Percentiles rank a stretch among this genome's conserved stretches.
phyloP scores from a whole-genome alignment of 441 rosid genomes.

The Rhodomyrtus psidioides region DNA sequence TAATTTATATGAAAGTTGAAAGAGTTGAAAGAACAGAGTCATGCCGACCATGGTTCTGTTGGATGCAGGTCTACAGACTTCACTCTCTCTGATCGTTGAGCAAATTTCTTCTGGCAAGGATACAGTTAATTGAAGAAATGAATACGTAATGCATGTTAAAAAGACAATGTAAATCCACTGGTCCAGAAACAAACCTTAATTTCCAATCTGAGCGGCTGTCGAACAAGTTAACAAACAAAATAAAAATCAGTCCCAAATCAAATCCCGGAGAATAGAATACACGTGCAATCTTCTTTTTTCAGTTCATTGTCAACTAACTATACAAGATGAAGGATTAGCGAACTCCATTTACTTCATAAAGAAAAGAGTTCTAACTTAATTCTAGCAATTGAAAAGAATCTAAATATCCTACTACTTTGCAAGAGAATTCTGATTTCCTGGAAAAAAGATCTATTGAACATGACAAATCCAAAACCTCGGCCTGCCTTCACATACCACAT shows the following conservation, averaged over 20 bases:
- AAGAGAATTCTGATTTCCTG: too few species aligned
- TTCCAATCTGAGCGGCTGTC: slow-evolving; percentile 4
- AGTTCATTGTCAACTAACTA: neutral
- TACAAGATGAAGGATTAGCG: neutral
- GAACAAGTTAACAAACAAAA: neutral
- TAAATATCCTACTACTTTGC: too few species aligned
- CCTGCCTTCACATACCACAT: neutral
- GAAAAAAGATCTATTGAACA: neutral
- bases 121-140: neutral
- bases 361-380: neutral
- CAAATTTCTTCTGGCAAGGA: neutral
- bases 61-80: slow-evolving; percentile 6
- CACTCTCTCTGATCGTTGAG: neutral
- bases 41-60: neutral
- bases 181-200: neutral
- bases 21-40: neutral
- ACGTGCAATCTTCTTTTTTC: neutral
- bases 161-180: neutral
- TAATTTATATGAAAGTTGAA: neutral
- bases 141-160: neutral
- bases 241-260: neutral
- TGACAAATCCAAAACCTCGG: neutral
- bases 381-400: neutral
- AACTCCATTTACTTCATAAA: neutral
- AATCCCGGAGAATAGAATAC: neutral